A percentile compares a stretch with the other conserved stretches of the same genome.
These are phyloP conservation scores for Trichoderma reesei DNA, from an alignment of 495 filamentous ascomycete species.

Conservation along the genomic window DNA sequence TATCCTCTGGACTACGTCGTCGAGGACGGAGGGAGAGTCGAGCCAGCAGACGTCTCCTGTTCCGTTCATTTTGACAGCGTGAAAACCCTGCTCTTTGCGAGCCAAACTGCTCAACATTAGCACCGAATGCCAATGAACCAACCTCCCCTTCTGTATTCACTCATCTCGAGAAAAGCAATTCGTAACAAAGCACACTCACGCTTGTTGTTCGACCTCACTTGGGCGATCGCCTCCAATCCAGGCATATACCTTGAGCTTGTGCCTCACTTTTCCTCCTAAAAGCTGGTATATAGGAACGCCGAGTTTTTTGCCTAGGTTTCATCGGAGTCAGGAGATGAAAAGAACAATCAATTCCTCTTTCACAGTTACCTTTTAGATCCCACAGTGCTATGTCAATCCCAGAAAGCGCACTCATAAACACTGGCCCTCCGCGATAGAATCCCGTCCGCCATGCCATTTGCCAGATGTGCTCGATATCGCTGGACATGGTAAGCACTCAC, in stretches of 20 bases:
- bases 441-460: conserved; percentile 58
- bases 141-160: not conserved
- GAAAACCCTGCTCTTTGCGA: conserved; percentile 62
- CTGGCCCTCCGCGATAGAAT: conserved; percentile 76
- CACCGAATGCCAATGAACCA: not conserved
- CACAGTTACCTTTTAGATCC: conserved; percentile 53
- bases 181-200: conserved; percentile 28
- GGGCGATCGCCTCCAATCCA: conserved; percentile 85
- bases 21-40: conserved; percentile 56
- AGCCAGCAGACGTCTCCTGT: conserved; percentile 74
- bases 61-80: conserved; percentile 71
- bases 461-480: conserved; percentile 77
- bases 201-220: conserved; percentile 54
- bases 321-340: not conserved
- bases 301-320: conserved; percentile 36
- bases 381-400: conserved; percentile 78
- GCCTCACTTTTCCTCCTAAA: conserved; percentile 64
- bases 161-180: not conserved
- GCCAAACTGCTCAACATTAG: conserved; percentile 30
- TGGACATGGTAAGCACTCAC: conserved; percentile 19
- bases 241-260: conserved; percentile 69
- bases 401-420: conserved; percentile 71
- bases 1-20: conserved; percentile 57
- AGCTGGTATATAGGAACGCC: conserved; percentile 65
- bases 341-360: not conserved